These are phyloP conservation scores for Tetrapisispora pingtungensis DNA, from an alignment of 805 yeast species.

Conservation along the genomic window DNA sequence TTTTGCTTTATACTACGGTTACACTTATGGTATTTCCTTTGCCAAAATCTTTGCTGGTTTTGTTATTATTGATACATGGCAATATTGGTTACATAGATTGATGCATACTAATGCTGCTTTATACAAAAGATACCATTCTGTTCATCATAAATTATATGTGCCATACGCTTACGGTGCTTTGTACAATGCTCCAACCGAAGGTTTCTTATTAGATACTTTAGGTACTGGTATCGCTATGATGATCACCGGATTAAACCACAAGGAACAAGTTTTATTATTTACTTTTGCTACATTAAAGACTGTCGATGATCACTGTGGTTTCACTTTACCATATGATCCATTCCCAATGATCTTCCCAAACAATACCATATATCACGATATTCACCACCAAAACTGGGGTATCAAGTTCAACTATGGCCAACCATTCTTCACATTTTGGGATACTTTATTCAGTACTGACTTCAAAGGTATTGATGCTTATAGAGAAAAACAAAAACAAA, in stretches of 20 bases:
- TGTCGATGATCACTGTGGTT: slow-evolving; percentile 98
- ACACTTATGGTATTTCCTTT: slow-evolving; percentile 54
- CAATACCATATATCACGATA: slow-evolving; percentile 91
- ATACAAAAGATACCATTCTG: slow-evolving; percentile 78
- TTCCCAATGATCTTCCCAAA: slow-evolving; percentile 89
- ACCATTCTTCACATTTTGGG: slow-evolving; percentile 96
- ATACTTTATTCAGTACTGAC: slow-evolving; percentile 57
- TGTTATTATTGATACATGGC: slow-evolving; percentile 86
- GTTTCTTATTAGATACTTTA: slow-evolving; percentile 79
- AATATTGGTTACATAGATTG: slow-evolving; percentile 74
- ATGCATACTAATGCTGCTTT: slow-evolving; percentile 78
- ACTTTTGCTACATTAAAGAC: slow-evolving; percentile 92
- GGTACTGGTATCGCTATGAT: slow-evolving; percentile 84
- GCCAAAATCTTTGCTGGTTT: slow-evolving; percentile 55
- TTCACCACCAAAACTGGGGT: slow-evolving; percentile 95
- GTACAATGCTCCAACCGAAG: slow-evolving; percentile 90
- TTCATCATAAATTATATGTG: slow-evolving; percentile 88
- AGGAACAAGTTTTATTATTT: slow-evolving; percentile 66
- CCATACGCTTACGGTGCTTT: slow-evolving; percentile 97
- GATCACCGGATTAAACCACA: slow-evolving; percentile 51
- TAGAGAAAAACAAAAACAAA: slow-evolving; percentile 44
- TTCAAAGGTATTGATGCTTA: slow-evolving; percentile 50
- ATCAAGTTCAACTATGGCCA: slow-evolving; percentile 87
- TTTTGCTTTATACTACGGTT: slow-evolving; percentile 38
- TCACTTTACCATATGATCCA: slow-evolving; percentile 81